These are phyloP conservation scores for Cordyceps fumosorosea DNA, from an alignment of 2,329 filamentous ascomycete species.

Conservation along the genomic window DNA sequence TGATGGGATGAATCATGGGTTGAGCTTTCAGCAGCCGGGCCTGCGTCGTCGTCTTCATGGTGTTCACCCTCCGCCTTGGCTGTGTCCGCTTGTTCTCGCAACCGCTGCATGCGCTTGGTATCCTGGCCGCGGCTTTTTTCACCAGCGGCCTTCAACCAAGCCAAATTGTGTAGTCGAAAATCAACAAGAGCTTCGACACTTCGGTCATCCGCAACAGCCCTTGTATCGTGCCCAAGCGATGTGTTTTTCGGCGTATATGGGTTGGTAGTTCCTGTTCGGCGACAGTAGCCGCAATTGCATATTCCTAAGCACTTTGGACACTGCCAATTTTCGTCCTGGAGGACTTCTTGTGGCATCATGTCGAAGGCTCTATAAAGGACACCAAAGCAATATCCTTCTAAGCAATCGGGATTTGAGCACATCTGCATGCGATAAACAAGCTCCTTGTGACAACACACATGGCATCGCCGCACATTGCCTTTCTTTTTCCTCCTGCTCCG, in stretches of 20 bases:
- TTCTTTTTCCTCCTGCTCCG: constrained; percentile 47
- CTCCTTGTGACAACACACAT: constrained; percentile 76
- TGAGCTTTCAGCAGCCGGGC: neutral
- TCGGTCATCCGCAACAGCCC: constrained; percentile 79
- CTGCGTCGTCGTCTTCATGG: constrained; percentile 22
- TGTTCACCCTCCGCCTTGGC: constrained; percentile 45
- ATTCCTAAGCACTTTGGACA: constrained; percentile 82
- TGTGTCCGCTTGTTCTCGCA: constrained; percentile 50
- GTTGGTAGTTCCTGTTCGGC: constrained; percentile 55
- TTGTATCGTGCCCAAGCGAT: constrained; percentile 84
- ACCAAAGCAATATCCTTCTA: constrained; percentile 83
- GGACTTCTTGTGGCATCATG: constrained; percentile 72
- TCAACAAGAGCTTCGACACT: constrained; percentile 88
- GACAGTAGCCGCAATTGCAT: constrained; percentile 81
- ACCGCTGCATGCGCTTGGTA: constrained; percentile 49
- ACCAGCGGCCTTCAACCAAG: constrained; percentile 63
- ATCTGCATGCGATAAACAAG: constrained; percentile 78
- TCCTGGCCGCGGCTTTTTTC: constrained; percentile 52
- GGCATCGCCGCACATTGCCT: constrained; percentile 58
- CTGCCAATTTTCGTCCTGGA: constrained; percentile 77
- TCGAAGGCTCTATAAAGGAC: constrained; percentile 88
- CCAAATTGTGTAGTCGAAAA: constrained; percentile 81
- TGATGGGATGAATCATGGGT: constrained; percentile 6
- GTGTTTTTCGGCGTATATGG: constrained; percentile 86
- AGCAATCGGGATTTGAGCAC: constrained; percentile 65